Evolutionary conservation across 2,329 filamentous ascomycete genomes (phyloP).

Genomic region (Xylariaceae sp.): DNA sequence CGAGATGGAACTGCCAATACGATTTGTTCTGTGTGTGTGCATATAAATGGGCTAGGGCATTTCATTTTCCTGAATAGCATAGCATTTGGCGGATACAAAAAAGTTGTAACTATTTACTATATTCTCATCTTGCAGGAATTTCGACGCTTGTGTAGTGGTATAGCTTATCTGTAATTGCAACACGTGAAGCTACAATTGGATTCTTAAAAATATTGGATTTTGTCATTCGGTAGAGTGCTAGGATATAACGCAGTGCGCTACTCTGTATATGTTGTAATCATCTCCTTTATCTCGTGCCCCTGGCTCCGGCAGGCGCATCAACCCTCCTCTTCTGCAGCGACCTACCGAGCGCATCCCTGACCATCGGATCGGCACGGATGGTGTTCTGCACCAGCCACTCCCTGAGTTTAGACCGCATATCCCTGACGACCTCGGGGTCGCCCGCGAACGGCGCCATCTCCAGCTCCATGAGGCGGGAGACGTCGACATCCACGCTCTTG

Average conservation of each 20-base stretch:
- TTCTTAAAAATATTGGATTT: too few species aligned
- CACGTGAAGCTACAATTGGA: background rate
- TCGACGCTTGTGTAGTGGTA: background rate
- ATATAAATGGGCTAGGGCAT: background rate
- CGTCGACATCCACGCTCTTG: constrained; percentile 69
- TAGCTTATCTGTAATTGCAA: background rate
- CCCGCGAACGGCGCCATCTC: constrained; percentile 82
- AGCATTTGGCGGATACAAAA: constrained; percentile 9
- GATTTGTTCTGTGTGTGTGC: too few species aligned
- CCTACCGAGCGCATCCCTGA: constrained; percentile 76
- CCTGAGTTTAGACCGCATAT: constrained; percentile 74
- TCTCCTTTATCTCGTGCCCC: constrained; percentile 51
- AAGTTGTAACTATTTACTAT: background rate
- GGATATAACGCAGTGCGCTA: background rate
- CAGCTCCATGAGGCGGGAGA: constrained; percentile 72
- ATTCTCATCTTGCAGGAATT: background rate
- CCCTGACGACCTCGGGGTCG: constrained; percentile 68
- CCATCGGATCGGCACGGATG: constrained; percentile 78
- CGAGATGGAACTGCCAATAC: too few species aligned
- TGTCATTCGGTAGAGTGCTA: too few species aligned
- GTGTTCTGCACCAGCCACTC: constrained; percentile 90
- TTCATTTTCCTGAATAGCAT: background rate
- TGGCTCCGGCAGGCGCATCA: constrained; percentile 67
- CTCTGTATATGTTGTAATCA: background rate
- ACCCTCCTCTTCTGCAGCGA: constrained; percentile 67